Percentiles rank a stretch among this genome's conserved stretches.
phyloP scores from a whole-genome alignment of 2,329 filamentous ascomycete species.

The Colletotrichum orbiculare region DNA sequence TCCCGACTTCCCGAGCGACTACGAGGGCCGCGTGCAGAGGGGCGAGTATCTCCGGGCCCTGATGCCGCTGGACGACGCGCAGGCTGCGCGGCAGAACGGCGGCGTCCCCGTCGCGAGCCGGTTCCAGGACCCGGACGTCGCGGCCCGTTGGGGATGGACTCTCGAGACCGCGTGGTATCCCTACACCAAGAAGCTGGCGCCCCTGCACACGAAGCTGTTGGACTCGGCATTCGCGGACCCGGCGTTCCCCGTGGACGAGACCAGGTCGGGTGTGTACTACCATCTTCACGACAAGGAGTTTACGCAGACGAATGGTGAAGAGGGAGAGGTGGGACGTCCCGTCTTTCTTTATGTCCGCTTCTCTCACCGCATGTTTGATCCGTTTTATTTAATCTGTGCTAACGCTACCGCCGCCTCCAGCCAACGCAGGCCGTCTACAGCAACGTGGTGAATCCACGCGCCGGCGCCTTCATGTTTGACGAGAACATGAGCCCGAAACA shows the following conservation, averaged over 20 bases:
- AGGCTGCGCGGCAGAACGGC: neutral
- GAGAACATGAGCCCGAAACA: too few species aligned
- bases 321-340: too few species aligned
- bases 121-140: neutral
- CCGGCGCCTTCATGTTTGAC: too few species aligned
- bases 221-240: neutral
- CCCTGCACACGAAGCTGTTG: neutral
- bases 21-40: neutral
- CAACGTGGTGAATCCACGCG: too few species aligned
- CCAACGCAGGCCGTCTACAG: too few species aligned
- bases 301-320: too few species aligned
- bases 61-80: neutral
- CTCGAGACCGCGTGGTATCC: neutral
- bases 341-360: too few species aligned
- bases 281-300: too few species aligned
- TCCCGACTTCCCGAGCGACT: neutral
- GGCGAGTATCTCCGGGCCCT: neutral
- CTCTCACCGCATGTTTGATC: too few species aligned
- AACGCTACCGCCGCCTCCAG: too few species aligned
- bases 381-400: too few species aligned
- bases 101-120: neutral
- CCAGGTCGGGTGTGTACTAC: too few species aligned
- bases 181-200: neutral
- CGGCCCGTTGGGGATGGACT: neutral
- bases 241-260: neutral